Percentiles rank a stretch among this genome's conserved stretches.
phyloP scores from a whole-genome alignment of 371 early-diverging fungal species.

The Coemansia sp. region DNA sequence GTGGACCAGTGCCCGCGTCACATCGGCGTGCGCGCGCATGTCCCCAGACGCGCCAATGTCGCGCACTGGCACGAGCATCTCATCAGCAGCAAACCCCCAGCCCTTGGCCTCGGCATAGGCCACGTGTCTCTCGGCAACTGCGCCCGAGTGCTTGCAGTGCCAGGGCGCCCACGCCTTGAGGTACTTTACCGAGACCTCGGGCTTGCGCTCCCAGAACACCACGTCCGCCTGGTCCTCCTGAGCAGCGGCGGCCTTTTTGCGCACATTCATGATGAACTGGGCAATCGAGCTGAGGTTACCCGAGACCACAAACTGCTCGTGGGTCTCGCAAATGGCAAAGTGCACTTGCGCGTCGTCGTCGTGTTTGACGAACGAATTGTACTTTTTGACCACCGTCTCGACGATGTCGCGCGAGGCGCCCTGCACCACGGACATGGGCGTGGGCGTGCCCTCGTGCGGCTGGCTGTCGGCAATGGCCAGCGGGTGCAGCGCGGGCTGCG shows the following conservation, averaged over 20 bases:
- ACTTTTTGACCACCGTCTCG: constrained; percentile 58
- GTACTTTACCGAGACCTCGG: constrained; percentile 73
- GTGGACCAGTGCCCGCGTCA: constrained; percentile 60
- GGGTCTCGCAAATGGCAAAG: constrained; percentile 50
- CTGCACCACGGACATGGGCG: constrained; percentile 83
- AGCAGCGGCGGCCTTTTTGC: constrained; percentile 55
- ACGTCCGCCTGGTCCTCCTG: constrained; percentile 67
- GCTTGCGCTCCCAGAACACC: constrained; percentile 77
- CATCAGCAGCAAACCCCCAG: constrained; percentile 58
- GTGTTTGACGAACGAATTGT: constrained; percentile 74
- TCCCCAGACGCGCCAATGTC: constrained; percentile 54
- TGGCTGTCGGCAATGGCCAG: constrained; percentile 70
- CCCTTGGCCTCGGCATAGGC: constrained; percentile 28
- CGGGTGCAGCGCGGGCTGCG: constrained; percentile 71
- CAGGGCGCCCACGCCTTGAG: constrained; percentile 73
- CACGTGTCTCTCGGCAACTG: constrained; percentile 58
- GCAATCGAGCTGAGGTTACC: constrained; percentile 46
- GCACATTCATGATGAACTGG: constrained; percentile 76
- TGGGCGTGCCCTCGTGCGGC: constrained; percentile 79
- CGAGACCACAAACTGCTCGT: constrained; percentile 9
- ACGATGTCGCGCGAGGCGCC: constrained; percentile 60
- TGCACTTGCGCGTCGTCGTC: constrained; percentile 58
- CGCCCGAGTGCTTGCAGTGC: constrained; percentile 65
- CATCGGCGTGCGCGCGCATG: constrained; percentile 47
- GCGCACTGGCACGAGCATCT: constrained; percentile 65